phyloP scores from a whole-genome alignment of 257 asterid genomes.

The Rubia yunnanensis region DNA sequence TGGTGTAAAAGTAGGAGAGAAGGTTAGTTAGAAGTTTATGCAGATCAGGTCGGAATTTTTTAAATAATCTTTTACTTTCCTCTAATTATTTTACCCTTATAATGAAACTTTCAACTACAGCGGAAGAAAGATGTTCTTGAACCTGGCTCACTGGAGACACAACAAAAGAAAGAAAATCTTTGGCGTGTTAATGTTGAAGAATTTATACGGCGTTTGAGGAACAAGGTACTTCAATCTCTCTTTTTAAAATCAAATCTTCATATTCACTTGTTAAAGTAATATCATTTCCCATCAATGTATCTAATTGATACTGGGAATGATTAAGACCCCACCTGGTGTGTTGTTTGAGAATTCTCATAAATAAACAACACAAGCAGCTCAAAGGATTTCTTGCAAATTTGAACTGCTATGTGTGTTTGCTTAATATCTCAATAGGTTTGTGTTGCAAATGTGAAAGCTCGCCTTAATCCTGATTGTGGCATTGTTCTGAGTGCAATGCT shows the following conservation, averaged over 20 bases:
- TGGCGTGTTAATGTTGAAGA: constrained; percentile 95
- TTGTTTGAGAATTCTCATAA: not conserved
- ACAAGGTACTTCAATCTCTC: constrained; percentile 39
- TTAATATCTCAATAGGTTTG: constrained; percentile 39
- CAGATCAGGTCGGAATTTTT: constrained; percentile 9
- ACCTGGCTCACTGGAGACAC: constrained; percentile 27
- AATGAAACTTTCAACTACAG: constrained; percentile 24
- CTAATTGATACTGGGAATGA: not conserved
- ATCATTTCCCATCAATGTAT: not conserved
- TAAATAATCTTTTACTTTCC: constrained; percentile 9
- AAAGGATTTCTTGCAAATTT: not conserved
- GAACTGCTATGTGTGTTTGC: not conserved
- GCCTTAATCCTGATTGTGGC: constrained; percentile 48
- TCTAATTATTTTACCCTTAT: not conserved
- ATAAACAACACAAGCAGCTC: not conserved
- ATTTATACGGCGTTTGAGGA: constrained; percentile 50
- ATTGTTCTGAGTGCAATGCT: constrained; percentile 64
- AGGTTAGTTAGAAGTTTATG: constrained; percentile 42
- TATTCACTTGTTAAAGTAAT: not conserved
- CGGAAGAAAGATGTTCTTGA: constrained; percentile 47
- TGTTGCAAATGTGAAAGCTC: constrained; percentile 49
- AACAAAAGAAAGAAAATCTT: constrained; percentile 51
- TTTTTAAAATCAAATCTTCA: not conserved
- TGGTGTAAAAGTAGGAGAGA: constrained; percentile 30
- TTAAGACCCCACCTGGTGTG: not conserved